These are phyloP conservation scores for Dactylella cylindrospora DNA, from an alignment of 2,329 filamentous ascomycete species.

Conservation along the genomic window DNA sequence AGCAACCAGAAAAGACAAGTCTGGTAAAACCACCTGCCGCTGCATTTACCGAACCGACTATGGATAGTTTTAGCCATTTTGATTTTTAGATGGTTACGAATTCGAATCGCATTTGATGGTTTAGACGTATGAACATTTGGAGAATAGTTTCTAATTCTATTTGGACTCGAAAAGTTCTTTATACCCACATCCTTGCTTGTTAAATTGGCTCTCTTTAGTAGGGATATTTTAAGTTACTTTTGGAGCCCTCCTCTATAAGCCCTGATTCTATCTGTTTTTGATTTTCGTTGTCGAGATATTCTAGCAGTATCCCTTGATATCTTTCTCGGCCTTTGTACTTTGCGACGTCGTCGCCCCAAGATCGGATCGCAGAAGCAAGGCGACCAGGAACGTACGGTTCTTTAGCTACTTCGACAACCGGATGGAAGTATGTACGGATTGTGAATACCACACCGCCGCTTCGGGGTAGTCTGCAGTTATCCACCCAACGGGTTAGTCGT, in stretches of 20 bases:
- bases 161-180: not conserved
- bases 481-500: constrained; percentile 51
- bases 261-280: constrained; percentile 70
- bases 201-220: constrained; percentile 9
- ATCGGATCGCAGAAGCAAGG: constrained; percentile 74
- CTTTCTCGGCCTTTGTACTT: constrained; percentile 75
- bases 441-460: constrained; percentile 63
- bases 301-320: constrained; percentile 71
- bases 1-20: constrained; percentile 52
- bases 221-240: constrained; percentile 56
- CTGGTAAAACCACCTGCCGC: constrained; percentile 65
- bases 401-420: constrained; percentile 65
- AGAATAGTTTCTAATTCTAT: not conserved
- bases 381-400: constrained; percentile 77
- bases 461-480: constrained; percentile 47
- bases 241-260: constrained; percentile 59
- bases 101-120: no score
- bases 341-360: constrained; percentile 77
- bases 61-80: constrained; percentile 86
- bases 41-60: constrained; percentile 89
- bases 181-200: not conserved
- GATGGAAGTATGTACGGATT: constrained; percentile 77
- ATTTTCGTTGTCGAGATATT: constrained; percentile 75
- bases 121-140: not conserved
- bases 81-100: constrained; percentile 78